Conservation (phyloP, 208 protist genomes). For the Leishmania arabica region DNA sequence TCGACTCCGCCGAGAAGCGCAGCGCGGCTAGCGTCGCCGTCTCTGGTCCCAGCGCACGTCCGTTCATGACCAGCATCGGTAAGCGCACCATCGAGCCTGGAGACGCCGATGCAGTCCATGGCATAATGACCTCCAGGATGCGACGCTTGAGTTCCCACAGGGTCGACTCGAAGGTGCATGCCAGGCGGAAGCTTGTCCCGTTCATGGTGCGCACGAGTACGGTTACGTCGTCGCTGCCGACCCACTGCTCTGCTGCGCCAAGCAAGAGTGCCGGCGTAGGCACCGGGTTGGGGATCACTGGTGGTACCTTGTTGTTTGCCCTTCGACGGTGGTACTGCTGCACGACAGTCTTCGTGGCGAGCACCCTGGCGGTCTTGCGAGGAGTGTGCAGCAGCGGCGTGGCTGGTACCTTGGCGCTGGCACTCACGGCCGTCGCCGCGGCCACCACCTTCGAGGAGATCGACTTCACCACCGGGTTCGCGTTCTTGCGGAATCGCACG, state of each 20-base stretch:
- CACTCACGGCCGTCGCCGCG: neutral
- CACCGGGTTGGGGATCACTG: slow-evolving; percentile 31
- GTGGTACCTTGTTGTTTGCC: neutral
- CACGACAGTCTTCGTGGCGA: neutral
- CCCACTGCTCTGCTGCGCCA: neutral
- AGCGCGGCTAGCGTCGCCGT: slow-evolving; percentile 15
- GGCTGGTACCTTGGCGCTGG: neutral
- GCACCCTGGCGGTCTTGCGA: neutral
- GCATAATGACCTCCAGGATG: slow-evolving; percentile 23
- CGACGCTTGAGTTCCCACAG: slow-evolving; percentile 30
- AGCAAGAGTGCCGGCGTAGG: slow-evolving; percentile 22
- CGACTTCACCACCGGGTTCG: neutral
- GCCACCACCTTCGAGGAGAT: slow-evolving; percentile 2
- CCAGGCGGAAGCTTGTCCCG: slow-evolving; percentile 26
- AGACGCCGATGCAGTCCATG: slow-evolving; percentile 1
- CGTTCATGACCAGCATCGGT: slow-evolving; percentile 38
- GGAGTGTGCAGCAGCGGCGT: slow-evolving; percentile 1
- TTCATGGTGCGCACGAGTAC: slow-evolving; percentile 35
- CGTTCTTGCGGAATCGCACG: neutral
- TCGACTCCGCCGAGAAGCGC: slow-evolving; percentile 18
- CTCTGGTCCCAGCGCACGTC: slow-evolving; percentile 24
- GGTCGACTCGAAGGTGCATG: slow-evolving; percentile 2
- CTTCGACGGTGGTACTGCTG: slow-evolving; percentile 1
- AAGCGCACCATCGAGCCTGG: slow-evolving; percentile 9
- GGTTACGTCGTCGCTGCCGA: slow-evolving; percentile 6